These are phyloP conservation scores for Mortierella sp. DNA, from an alignment of 371 early-diverging fungal species.

Conservation along the genomic window DNA sequence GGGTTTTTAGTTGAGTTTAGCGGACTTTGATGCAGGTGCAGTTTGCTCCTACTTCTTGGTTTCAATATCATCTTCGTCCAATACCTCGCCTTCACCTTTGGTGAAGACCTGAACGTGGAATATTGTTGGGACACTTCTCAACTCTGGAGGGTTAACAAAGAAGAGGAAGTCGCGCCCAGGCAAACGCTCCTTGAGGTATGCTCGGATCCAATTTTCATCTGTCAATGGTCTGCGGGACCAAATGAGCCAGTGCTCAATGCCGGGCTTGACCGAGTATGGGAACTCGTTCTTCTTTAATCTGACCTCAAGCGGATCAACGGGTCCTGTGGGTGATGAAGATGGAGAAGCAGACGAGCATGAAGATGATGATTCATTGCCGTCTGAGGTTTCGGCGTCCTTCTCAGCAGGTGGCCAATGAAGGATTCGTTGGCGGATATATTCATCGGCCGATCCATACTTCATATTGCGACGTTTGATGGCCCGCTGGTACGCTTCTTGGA, in stretches of 20 bases:
- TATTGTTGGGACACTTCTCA: conserved; percentile 43
- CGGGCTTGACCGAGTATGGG: conserved; percentile 49
- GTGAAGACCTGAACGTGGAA: conserved; percentile 54
- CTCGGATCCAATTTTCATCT: conserved; percentile 49
- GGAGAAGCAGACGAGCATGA: conserved; percentile 19
- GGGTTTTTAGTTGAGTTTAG: background rate
- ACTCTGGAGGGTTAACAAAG: conserved; percentile 52
- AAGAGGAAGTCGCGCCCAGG: conserved; percentile 53
- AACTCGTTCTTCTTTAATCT: conserved; percentile 50
- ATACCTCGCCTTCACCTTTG: conserved; percentile 48
- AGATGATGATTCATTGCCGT: conserved; percentile 44
- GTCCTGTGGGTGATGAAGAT: conserved; percentile 44
- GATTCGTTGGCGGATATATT: conserved; percentile 50
- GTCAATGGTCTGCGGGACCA: conserved; percentile 46
- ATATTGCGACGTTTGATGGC: conserved; percentile 47
- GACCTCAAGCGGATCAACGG: conserved; percentile 48
- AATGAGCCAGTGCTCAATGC: conserved; percentile 56
- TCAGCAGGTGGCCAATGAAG: conserved; percentile 54
- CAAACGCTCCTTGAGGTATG: conserved; percentile 43
- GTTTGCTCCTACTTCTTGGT: conserved; percentile 31
- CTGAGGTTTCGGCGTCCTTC: conserved; percentile 7
- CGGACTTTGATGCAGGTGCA: background rate
- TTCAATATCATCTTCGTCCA: conserved; percentile 54
- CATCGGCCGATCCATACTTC: conserved; percentile 50
- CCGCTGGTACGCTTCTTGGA: conserved; percentile 42